phyloP scores from a whole-genome alignment of 495 filamentous ascomycete species.

The Xylaria grammica region DNA sequence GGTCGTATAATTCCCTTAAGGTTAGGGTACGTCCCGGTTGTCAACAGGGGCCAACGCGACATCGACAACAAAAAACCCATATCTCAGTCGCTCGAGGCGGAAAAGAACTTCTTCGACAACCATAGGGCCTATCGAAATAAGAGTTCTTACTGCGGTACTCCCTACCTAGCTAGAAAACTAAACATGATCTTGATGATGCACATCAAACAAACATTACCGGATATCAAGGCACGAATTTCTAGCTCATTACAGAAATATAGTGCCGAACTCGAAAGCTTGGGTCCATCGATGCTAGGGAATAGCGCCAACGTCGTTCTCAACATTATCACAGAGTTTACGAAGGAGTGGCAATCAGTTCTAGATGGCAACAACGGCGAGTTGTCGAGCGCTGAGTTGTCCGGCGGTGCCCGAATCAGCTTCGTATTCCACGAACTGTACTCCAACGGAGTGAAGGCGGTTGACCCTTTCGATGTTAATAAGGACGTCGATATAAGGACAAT shows the following conservation, averaged over 20 bases:
- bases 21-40: constrained; percentile 96
- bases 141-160: constrained; percentile 96
- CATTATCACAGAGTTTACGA: constrained; percentile 98
- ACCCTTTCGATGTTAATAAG: constrained; percentile 97
- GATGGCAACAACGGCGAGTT: constrained; percentile 97
- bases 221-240: constrained; percentile 95
- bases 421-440: constrained; percentile 99
- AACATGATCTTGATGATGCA: constrained; percentile 99
- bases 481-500: constrained; percentile 97
- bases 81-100: constrained; percentile 88
- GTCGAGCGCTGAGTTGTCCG: constrained; percentile 91
- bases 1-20: constrained; percentile 96
- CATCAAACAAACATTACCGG: constrained; percentile 98
- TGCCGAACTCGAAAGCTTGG: constrained; percentile 78
- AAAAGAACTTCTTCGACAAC: constrained; percentile 97
- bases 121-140: constrained; percentile 99
- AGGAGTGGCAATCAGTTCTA: constrained; percentile 93
- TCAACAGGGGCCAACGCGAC: constrained; percentile 98
- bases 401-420: constrained; percentile 98
- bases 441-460: constrained; percentile 97
- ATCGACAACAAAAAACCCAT: constrained; percentile 97
- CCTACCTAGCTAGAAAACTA: constrained; percentile 93
- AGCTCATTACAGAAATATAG: constrained; percentile 92
- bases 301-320: constrained; percentile 94
- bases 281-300: constrained; percentile 96